A percentile compares a stretch with the other conserved stretches of the same genome.
These are phyloP conservation scores for Drosera spatulata DNA, from an alignment of 179 eudicot species.

Conservation along the genomic window DNA sequence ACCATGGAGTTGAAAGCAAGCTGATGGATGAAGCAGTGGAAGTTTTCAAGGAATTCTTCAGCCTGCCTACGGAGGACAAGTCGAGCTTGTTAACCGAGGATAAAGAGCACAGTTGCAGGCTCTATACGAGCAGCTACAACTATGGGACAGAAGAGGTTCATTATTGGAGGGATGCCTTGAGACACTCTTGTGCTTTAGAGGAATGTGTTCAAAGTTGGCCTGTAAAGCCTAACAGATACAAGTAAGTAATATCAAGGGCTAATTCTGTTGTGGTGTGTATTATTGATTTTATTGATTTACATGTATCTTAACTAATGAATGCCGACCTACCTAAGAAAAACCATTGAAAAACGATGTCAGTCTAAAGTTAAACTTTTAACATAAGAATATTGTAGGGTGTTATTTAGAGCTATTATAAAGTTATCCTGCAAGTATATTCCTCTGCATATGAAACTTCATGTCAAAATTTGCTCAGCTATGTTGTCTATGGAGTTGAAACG, in stretches of 20 bases:
- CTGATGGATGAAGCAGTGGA: constrained; percentile 17
- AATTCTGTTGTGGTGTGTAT: not conserved
- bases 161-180: constrained; percentile 32
- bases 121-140: constrained; percentile 22
- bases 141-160: constrained; percentile 22
- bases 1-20: constrained; percentile 18
- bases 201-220: constrained; percentile 39
- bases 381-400: too few species aligned
- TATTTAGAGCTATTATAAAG: too few species aligned
- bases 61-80: constrained; percentile 23
- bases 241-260: constrained; percentile 12
- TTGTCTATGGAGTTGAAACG: too few species aligned
- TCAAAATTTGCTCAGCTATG: too few species aligned
- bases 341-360: too few species aligned
- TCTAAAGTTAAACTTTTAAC: too few species aligned
- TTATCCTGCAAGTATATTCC: too few species aligned
- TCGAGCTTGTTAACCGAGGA: constrained; percentile 6
- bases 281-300: not conserved
- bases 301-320: too few species aligned
- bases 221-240: constrained; percentile 31
- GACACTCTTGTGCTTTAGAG: constrained; percentile 24
- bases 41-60: constrained; percentile 16
- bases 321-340: too few species aligned
- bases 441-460: too few species aligned
- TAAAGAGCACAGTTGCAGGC: constrained; percentile 4